Conservation (phyloP, 2,329 filamentous ascomycete species). For the Cytospora leucostoma region DNA sequence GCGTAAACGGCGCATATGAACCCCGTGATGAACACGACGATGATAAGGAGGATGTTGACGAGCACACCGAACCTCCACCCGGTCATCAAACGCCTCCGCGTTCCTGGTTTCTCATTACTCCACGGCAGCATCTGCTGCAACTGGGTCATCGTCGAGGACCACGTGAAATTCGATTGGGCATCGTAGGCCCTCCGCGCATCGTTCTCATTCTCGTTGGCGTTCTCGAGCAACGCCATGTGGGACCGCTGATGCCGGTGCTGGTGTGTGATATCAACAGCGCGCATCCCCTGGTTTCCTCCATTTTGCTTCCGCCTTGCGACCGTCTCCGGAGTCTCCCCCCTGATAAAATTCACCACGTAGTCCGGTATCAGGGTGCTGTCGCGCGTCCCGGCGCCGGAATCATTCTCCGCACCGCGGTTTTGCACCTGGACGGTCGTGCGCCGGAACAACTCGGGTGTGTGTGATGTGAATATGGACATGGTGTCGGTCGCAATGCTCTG, state of each 20-base stretch:
- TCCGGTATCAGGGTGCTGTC: constrained; percentile 53
- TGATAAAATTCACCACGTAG: constrained; percentile 57
- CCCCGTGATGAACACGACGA: constrained; percentile 31
- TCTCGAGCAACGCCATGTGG: constrained; percentile 39
- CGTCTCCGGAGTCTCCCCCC: constrained; percentile 57
- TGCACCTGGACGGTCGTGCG: constrained; percentile 17
- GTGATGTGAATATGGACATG: constrained; percentile 29
- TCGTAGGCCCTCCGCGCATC: constrained; percentile 13
- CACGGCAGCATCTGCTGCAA: constrained; percentile 29
- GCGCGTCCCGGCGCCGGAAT: constrained; percentile 25
- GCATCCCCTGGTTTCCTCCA: constrained; percentile 36
- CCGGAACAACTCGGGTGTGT: constrained; percentile 15
- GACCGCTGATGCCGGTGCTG: constrained; percentile 37
- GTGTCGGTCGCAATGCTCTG: constrained; percentile 37
- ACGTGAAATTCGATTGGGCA: constrained; percentile 14
- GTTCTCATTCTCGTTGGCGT: constrained; percentile 25
- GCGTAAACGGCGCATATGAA: constrained; percentile 42
- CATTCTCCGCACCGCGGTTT: constrained; percentile 24
- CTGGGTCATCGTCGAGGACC: constrained; percentile 26
- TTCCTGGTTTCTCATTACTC: constrained; percentile 18
- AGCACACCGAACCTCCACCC: constrained; percentile 53
- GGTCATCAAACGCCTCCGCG: constrained; percentile 34
- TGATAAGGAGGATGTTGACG: constrained; percentile 44
- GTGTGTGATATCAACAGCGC: constrained; percentile 37
- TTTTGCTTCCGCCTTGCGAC: constrained; percentile 48